These are phyloP conservation scores for Camellia japonica DNA, from an alignment of 148 eudicot species.

Conservation along the genomic window DNA sequence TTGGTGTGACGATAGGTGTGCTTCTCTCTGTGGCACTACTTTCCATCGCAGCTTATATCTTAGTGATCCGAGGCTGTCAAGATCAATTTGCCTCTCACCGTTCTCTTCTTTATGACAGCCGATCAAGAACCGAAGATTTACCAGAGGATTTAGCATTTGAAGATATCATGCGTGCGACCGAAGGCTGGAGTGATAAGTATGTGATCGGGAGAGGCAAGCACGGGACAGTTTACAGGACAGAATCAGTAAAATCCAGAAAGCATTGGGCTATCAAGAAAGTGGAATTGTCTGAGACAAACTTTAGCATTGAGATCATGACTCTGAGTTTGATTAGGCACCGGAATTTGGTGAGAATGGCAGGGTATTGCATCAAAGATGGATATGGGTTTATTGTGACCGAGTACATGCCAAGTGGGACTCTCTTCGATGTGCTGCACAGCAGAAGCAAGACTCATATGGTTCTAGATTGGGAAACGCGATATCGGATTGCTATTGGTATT, in stretches of 20 bases:
- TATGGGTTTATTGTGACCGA: constrained; percentile 21
- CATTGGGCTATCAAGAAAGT: constrained; percentile 26
- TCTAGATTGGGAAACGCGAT: constrained; percentile 15
- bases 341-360: constrained; percentile 21
- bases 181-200: constrained; percentile 13
- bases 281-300: constrained; percentile 16
- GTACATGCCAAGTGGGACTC: constrained; percentile 19
- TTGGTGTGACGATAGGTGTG: constrained; percentile 5
- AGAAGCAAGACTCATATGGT: background rate
- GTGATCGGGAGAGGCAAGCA: constrained; percentile 26
- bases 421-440: constrained; percentile 17
- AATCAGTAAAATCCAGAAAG: constrained; percentile 15
- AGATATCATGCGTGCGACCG: constrained; percentile 12
- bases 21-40: constrained; percentile 11
- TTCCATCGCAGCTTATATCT: background rate
- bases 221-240: constrained; percentile 20
- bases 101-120: background rate
- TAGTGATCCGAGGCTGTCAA: background rate
- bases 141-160: constrained; percentile 10
- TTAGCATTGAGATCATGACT: constrained; percentile 14
- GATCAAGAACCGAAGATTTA: constrained; percentile 14
- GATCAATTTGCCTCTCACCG: background rate
- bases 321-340: constrained; percentile 18
- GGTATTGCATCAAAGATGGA: constrained; percentile 19
- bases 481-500: constrained; percentile 16